These are phyloP conservation scores for Tylopilus subfusipes DNA, from an alignment of 768 basidiomycete genomes.

Conservation along the genomic window DNA sequence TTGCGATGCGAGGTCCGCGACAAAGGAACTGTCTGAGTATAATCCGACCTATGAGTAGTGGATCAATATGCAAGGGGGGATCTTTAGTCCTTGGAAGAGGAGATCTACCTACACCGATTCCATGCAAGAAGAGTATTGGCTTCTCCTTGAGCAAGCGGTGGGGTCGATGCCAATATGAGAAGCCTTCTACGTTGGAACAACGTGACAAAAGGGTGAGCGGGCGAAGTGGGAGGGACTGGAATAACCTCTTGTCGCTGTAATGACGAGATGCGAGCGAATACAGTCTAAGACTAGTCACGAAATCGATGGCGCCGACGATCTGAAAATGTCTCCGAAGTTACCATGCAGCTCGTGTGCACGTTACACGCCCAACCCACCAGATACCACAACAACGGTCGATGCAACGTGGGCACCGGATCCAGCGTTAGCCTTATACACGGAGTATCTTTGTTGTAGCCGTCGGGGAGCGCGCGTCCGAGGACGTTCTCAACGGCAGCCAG, in stretches of 20 bases:
- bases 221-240: conserved; percentile 52
- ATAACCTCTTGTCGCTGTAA: conserved; percentile 37
- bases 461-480: conserved; percentile 39
- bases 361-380: conserved; percentile 36
- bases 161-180: conserved; percentile 49
- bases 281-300: conserved; percentile 39
- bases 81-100: no score
- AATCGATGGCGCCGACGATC: conserved; percentile 55
- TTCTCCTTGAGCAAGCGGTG: conserved; percentile 45
- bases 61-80: not conserved
- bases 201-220: conserved; percentile 44
- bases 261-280: conserved; percentile 50
- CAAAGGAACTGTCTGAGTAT: conserved; percentile 51
- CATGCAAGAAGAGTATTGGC: conserved; percentile 64
- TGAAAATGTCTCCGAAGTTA: conserved; percentile 20
- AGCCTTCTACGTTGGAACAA: conserved; percentile 29
- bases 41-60: conserved; percentile 51
- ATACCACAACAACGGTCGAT: conserved; percentile 67
- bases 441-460: conserved; percentile 38
- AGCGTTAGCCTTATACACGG: conserved; percentile 50
- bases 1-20: conserved; percentile 40
- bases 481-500: conserved; percentile 37
- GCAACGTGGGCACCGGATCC: conserved; percentile 52
- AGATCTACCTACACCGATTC: conserved; percentile 58
- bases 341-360: not conserved